Evolutionary conservation across 2,329 filamentous ascomycete species (phyloP).

Genomic region (Pseudogymnoascus sp.): DNA sequence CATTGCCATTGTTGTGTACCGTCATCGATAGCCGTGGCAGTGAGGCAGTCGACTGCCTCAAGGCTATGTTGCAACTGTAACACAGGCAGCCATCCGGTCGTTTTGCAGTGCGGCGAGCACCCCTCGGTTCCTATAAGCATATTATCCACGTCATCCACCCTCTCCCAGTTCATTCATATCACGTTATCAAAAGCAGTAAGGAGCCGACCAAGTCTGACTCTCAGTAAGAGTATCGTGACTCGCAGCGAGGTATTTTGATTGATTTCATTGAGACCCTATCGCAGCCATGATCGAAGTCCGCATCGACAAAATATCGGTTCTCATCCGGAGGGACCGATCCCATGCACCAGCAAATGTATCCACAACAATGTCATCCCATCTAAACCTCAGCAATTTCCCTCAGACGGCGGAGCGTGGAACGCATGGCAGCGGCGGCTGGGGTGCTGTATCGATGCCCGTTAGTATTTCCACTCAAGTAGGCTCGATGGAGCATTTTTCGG

Average conservation of each 20-base stretch:
- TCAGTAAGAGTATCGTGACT: constrained; percentile 5
- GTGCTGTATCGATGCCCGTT: constrained; percentile 49
- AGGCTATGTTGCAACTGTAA: not conserved
- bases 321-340: constrained; percentile 25
- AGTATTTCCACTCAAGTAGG: not conserved
- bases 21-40: not conserved
- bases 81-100: not conserved
- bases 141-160: constrained; percentile 3
- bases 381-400: constrained; percentile 96
- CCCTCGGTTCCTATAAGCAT: not conserved
- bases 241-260: constrained; percentile 20
- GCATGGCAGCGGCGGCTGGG: constrained; percentile 85
- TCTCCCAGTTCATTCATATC: constrained; percentile 1
- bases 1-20: not conserved
- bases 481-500: not conserved
- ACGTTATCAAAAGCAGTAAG: not conserved
- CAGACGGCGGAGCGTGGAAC: constrained; percentile 94
- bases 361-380: constrained; percentile 31
- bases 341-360: constrained; percentile 30
- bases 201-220: not conserved
- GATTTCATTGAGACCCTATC: constrained; percentile 14
- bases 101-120: not conserved
- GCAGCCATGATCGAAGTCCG: constrained; percentile 23
- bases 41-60: not conserved
- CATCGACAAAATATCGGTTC: constrained; percentile 16